Evolutionary conservation across 2,329 filamentous ascomycete genomes (phyloP), one percentile per base, ranked within the genome.

Genomic region (Aspergillus alliaceus): DNA sequence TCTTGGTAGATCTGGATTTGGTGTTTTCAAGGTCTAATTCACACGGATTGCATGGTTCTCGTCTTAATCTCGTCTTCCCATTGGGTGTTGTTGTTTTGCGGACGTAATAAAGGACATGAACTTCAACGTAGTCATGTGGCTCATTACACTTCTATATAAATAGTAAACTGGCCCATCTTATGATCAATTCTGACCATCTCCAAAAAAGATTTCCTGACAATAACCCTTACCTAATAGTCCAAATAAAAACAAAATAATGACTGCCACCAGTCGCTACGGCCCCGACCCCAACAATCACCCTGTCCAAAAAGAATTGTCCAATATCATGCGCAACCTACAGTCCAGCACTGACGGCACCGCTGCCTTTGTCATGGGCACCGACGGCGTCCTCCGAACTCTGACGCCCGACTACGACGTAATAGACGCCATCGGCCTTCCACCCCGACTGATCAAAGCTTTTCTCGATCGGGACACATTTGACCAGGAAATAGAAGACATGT

Each of bases 281-380:
- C 35, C 44, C n/a, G 56, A 58, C 31, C 52, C 56, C 8, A 51
- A n/a, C 24, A 58, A 55, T 29, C 56, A 55, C 42, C 51, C 56
- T 34, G 56, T 51, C 52, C 56, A 58, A 40, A 58, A 58, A 50
- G 46, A 58, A 51, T 18, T 55, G 44, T 54, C 3, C 22, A 29
- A 48, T 20, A 58, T 54, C 14, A 42, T 51, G 4, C 6, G 20
- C 18, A 51, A 51, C 29, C 53, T 22, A 20, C 15, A 52, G 12
- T 15, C 40, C 40, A 15, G 22, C 40, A 8, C 40, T 4, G 3
- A 44, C 6, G 40, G 40, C 40, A 18, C 7, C 40, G 22, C 40
- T 25, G 12, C 22, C 40, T 44, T 44, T 44, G 40, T 44, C 24
- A 44, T 44, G 3, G 40, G 40, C 24, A 44, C 40, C 24, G 53